Conservation (phyloP, 83 land plant genomes). For the Diphasiastrum complanatum region DNA sequence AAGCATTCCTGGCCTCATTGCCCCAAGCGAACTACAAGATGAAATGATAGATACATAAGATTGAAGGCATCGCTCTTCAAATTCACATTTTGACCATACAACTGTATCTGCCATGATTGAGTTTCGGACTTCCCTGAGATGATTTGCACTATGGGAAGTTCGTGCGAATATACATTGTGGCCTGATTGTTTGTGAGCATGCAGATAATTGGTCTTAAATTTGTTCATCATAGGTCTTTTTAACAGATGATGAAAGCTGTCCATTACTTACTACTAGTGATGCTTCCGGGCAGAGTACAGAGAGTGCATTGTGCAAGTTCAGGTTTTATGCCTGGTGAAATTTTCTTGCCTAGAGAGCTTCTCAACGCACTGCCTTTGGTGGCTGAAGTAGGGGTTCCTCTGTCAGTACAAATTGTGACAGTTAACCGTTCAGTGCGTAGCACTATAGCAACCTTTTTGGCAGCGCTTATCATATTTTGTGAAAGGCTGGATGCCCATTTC, state of each 20-base stretch:
- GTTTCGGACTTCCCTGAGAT: constrained; percentile 7
- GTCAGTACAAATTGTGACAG: too few species aligned
- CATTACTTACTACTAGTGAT: constrained; percentile 20
- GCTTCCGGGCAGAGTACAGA: constrained; percentile 15
- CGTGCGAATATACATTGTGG: too few species aligned
- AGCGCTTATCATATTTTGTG: too few species aligned
- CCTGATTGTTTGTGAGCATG: constrained; percentile 8
- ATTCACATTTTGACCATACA: neutral
- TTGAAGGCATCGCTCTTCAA: neutral
- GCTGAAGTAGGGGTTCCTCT: constrained; percentile 22
- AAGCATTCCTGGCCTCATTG: constrained; percentile 88
- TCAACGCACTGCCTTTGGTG: constrained; percentile 9
- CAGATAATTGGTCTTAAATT: neutral
- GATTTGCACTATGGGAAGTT: too few species aligned
- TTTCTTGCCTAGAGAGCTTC: constrained; percentile 1
- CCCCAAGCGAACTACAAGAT: constrained; percentile 90
- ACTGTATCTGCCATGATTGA: neutral
- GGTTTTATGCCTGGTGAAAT: constrained; percentile 11
- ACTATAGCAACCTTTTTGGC: too few species aligned
- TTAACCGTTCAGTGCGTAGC: too few species aligned
- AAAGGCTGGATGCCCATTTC: too few species aligned
- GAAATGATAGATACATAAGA: constrained; percentile 85
- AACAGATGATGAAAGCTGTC: constrained; percentile 9
- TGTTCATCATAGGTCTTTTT: too few species aligned
- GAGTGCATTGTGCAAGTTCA: constrained; percentile 19